Percentiles rank a stretch among this genome's conserved stretches.
These are phyloP conservation scores for Tylopilus felleus DNA, from an alignment of 768 basidiomycete genomes.

Conservation along the genomic window DNA sequence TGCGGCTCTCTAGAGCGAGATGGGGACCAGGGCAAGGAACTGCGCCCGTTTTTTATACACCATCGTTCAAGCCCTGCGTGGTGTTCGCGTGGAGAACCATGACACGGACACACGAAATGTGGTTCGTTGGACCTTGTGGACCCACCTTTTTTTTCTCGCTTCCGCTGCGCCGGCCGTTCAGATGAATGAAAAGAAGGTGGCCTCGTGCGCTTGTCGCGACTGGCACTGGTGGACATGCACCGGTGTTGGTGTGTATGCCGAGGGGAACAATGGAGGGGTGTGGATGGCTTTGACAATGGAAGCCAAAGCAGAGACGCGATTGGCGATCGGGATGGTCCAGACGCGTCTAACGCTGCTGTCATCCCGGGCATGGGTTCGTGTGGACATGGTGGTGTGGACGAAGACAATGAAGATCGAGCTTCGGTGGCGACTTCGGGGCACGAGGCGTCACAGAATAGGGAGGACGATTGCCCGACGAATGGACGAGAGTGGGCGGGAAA, in stretches of 20 bases:
- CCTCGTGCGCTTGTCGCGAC: neutral
- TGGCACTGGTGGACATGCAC: neutral
- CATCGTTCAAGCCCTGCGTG: neutral
- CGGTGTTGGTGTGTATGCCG: neutral
- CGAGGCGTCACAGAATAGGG: no score
- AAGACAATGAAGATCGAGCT: neutral
- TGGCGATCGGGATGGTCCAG: neutral
- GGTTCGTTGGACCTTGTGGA: neutral
- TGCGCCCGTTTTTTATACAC: conserved; percentile 5
- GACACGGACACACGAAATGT: neutral
- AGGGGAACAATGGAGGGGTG: neutral
- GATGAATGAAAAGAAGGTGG: neutral
- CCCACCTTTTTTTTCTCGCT: neutral
- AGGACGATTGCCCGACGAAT: no score
- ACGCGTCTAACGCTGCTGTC: neutral
- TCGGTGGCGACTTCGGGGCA: neutral
- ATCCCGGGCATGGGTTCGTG: no score
- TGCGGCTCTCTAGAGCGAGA: neutral
- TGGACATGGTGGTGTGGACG: neutral
- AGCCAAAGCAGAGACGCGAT: neutral
- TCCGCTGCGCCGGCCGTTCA: neutral
- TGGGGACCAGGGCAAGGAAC: neutral
- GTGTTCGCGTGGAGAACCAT: conserved; percentile 6
- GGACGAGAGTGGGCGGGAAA: no score
- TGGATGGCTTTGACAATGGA: neutral